Evolutionary conservation across 768 basidiomycete species (phyloP), one percentile per base, ranked within the genome.

Genomic region (Macrolepiota albuminosa): DNA sequence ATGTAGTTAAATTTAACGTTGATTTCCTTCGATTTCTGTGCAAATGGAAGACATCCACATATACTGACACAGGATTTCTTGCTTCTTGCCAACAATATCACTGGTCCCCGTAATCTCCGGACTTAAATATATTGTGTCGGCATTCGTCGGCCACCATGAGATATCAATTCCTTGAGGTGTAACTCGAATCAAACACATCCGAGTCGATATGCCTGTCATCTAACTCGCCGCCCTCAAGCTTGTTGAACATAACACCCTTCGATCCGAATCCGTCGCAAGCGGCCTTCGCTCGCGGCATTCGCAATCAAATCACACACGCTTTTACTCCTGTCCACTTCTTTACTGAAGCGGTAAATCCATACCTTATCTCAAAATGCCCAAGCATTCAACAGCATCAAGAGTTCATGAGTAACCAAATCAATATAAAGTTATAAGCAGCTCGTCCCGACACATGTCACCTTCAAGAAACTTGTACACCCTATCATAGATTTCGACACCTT

Each of bases 281-380:
- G 66, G 74, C 56, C 56, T 70, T 83, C 56, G 55, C 54, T 8
- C 70, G 62, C 3, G 66, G 78, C 0, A 67, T 69, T 7, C 51
- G 59, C 7, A 70, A 69, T 59, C 81, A 83, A 67, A 68, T 75
- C 13, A 70, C 72, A 33, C 75, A 71, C 63, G 80, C 81, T 0
- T 72, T 75, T 16, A 75, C 74, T 62, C 74, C 77, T 14, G 60
- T 82, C n/a, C 65, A 69, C 31, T 80, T 75, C 64, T 81, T 76
- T 67, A 62, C 67, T 4, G 67, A 73, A 61, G 40, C 58, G 24
- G 53, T 59, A 1, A 64, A 69, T 33, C 55, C 70, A 1, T 75
- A 77, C 64, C 61, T 83, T 31, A 64, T 81, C 34, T 75, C 78
- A 0, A 80, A 80, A 11, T 83, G 81, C 82, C 43, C 67, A 54